Base-by-base conservation (phyloP, 148 eudicot species). In the Camellia japonica region DNA sequence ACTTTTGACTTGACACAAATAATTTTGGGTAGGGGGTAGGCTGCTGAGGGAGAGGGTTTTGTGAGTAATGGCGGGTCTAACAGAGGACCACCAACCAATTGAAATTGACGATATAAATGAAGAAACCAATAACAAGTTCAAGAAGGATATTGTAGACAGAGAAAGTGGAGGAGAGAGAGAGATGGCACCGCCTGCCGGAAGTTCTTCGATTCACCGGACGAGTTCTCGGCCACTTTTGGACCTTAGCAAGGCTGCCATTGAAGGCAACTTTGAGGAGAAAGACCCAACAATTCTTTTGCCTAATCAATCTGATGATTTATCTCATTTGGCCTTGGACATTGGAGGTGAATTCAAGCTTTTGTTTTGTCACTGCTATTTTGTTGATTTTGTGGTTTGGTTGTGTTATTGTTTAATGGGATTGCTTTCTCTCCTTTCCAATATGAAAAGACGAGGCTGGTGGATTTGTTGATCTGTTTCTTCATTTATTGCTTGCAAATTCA, bases 281-380 rank as follows among this genome's bases (percentile, higher is more conserved):
- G 93, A 96, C 64, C 99, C 99, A 16, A 86, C 97, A 14, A 96
- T 96, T 80, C 83, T 96, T 60, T 87, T 96, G 86, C 99, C 99
- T 76, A 96, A 96, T 88, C 99, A 96, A 84, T 91, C 97, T 88
- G 99, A 96, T 92, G 99, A 96, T 82, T 93, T 93, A 61, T 96
- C 95, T 74, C 99, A 93, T 80, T 83, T 96, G 87, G 98, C 99
- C 81, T 80, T 96, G 80, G 99, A 96, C 77, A 96, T 96, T 87
- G 99, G 99, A 92, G 99, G 99, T 96, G 61, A 71, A 46, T 71
- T 69, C 19, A 1, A 30, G 42, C 71, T 6, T 20, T 78, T 54
- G 54, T 42, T 13, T 66, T 13, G 5, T 80, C 16, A 43, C 30
- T 44, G 13, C 16, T 56, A 73, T 66, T 73, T 16, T 11, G 20